phyloP scores from a whole-genome alignment of 306 rosid genomes.

The Castanea sativa region DNA sequence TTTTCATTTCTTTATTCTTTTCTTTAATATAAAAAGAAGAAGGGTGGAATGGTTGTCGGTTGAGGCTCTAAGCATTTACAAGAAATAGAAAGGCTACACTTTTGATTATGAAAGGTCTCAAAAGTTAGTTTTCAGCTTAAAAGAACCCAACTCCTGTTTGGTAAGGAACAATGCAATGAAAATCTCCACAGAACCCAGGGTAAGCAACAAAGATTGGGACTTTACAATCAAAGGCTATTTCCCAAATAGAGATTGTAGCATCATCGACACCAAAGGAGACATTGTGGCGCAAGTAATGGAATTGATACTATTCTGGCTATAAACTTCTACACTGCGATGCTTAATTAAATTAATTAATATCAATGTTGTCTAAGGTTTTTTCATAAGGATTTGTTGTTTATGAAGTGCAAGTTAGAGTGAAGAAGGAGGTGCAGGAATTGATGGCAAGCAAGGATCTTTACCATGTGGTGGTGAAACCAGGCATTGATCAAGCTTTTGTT shows the following conservation, averaged over 20 bases:
- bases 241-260: conserved; percentile 52
- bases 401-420: conserved; percentile 36
- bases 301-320: neutral
- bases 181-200: conserved; percentile 47
- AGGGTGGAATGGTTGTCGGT: conserved; percentile 56
- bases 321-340: neutral
- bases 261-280: conserved; percentile 46
- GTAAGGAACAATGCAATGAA: conserved; percentile 45
- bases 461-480: conserved; percentile 41
- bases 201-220: conserved; percentile 52
- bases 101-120: conserved; percentile 53
- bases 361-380: neutral
- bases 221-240: conserved; percentile 51
- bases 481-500: conserved; percentile 51
- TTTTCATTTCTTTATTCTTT: no score
- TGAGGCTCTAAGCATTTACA: conserved; percentile 77
- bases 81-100: conserved; percentile 67
- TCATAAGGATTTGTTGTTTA: neutral
- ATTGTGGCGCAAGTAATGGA: conserved; percentile 38
- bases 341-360: neutral
- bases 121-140: conserved; percentile 60
- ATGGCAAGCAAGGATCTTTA: conserved; percentile 46
- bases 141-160: conserved; percentile 66
- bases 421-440: conserved; percentile 21
- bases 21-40: neutral